Percentiles rank a stretch among this genome's conserved stretches.
Evolutionary conservation across 768 basidiomycete genomes (phyloP).

Genomic region (Termitomyces sp.): DNA sequence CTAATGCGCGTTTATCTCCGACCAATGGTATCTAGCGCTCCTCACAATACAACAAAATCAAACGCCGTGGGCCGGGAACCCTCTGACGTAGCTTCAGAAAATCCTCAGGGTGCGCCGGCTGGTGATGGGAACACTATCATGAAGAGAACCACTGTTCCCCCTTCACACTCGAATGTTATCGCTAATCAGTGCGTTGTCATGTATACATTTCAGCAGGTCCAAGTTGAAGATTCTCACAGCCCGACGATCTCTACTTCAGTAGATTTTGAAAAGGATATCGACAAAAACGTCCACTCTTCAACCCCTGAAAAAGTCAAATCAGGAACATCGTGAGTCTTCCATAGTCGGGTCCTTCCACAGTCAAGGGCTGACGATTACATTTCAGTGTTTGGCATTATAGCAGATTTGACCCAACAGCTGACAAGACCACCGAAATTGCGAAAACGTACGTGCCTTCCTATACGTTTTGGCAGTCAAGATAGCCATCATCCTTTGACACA

Average conservation of each 20-base stretch:
- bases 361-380: neutral
- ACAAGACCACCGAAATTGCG: neutral
- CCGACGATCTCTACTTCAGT: neutral
- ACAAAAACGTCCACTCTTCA: neutral
- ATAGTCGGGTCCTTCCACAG: neutral
- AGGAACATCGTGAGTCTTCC: neutral
- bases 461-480: neutral
- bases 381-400: neutral
- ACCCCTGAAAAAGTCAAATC: neutral
- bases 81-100: neutral
- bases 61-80: neutral
- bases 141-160: neutral
- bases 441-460: neutral
- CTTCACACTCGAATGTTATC: neutral
- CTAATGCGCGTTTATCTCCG: neutral
- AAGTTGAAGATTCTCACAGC: neutral
- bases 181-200: neutral
- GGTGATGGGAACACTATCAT: neutral
- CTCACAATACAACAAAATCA: neutral
- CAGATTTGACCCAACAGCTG: neutral
- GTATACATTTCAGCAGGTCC: neutral
- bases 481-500: neutral
- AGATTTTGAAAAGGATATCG: neutral
- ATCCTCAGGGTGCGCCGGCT: neutral
- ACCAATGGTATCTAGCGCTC: neutral